Conservation (phyloP, 1,139 yeast species). For the Hemisphaericaspora xylofermentans region DNA sequence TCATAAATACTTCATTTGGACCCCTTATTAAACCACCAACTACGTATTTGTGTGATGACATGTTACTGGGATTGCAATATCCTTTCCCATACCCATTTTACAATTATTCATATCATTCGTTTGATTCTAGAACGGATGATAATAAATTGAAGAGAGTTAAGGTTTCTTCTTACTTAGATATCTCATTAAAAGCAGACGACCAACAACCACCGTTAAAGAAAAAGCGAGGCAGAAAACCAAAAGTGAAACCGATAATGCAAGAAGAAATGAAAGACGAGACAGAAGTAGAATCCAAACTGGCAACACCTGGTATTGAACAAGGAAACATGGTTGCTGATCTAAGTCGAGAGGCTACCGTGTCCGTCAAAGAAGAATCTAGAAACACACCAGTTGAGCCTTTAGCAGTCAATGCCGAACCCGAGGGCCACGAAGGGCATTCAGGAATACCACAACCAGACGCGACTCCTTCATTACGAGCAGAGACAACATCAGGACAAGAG, state of each 20-base stretch:
- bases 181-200: constrained; percentile 26
- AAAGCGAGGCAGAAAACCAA: constrained; percentile 10
- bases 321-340: neutral
- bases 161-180: constrained; percentile 40
- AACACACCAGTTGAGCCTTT: neutral
- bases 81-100: constrained; percentile 51
- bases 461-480: neutral
- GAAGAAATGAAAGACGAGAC: neutral
- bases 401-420: neutral
- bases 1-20: constrained; percentile 40
- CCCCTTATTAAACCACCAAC: constrained; percentile 42
- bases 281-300: constrained; percentile 1
- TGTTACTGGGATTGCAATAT: constrained; percentile 45
- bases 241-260: neutral
- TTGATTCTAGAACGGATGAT: constrained; percentile 28
- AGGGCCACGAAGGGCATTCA: no score
- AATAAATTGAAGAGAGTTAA: constrained; percentile 28
- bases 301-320: neutral
- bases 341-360: neutral
- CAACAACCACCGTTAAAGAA: constrained; percentile 9
- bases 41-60: constrained; percentile 34
- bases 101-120: constrained; percentile 45
- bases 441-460: neutral
- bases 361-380: neutral
- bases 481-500: no score